Evolutionary conservation across 1,284 basidiomycete species (phyloP).

Genomic region (Blastosporella zonata): DNA sequence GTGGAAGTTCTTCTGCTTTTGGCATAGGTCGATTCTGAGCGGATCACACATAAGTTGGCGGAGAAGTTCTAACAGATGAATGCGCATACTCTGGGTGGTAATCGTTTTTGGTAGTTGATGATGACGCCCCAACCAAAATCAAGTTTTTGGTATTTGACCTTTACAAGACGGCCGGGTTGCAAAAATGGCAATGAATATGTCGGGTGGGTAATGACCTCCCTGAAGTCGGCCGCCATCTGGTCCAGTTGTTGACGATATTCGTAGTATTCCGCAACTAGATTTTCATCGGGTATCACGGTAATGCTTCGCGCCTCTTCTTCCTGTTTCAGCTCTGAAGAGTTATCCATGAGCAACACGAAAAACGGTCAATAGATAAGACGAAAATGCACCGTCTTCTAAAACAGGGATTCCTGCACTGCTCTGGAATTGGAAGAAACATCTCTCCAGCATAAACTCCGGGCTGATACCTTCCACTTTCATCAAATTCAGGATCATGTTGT

Average conservation of each 20-base stretch:
- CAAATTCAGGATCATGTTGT: constrained; percentile 99
- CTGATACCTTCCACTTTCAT: constrained; percentile 99
- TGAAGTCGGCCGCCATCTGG: constrained; percentile 84
- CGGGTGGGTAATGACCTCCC: constrained; percentile 92
- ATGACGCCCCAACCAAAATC: constrained; percentile 98
- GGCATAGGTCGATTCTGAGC: constrained; percentile 51
- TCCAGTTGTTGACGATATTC: constrained; percentile 89
- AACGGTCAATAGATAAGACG: not conserved
- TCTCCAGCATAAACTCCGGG: constrained; percentile 97
- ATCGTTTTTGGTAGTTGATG: constrained; percentile 87
- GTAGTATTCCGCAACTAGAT: constrained; percentile 86
- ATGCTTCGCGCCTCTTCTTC: constrained; percentile 71
- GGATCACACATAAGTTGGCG: not conserved
- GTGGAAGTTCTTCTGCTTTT: constrained; percentile 64
- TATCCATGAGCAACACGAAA: not conserved
- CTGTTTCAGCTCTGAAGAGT: constrained; percentile 66
- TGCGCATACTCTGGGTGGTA: constrained; percentile 60
- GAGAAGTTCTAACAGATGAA: not conserved
- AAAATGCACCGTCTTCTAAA: constrained; percentile 74
- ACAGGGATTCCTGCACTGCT: constrained; percentile 87
- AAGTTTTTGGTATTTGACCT: constrained; percentile 80
- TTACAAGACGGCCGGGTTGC: constrained; percentile 88
- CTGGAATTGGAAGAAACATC: constrained; percentile 99
- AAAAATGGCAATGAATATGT: constrained; percentile 93
- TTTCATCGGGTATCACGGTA: constrained; percentile 81